Conservation (phyloP, 345 rosid species). For the Sisymbrium altissimum region DNA sequence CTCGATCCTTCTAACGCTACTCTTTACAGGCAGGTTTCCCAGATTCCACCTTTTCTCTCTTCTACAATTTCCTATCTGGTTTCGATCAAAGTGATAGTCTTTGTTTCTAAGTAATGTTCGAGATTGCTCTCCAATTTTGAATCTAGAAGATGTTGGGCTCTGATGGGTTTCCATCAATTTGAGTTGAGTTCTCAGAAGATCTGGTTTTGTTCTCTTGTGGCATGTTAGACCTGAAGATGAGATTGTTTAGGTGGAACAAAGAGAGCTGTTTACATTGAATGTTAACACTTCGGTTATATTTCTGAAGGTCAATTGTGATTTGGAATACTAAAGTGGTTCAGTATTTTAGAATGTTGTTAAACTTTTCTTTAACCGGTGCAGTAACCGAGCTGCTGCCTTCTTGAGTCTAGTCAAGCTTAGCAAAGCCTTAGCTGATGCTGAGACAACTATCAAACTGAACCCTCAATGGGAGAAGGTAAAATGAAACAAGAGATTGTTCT, state of each 20-base stretch:
- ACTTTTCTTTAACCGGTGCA: constrained; percentile 20
- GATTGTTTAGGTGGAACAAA: background rate
- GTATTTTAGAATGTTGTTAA: background rate
- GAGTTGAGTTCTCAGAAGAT: constrained; percentile 2
- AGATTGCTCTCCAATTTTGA: background rate
- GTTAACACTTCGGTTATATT: background rate
- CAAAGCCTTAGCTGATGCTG: constrained; percentile 93
- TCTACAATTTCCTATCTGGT: background rate
- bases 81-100: constrained; percentile 6
- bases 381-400: constrained; percentile 98
- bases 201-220: constrained; percentile 5
- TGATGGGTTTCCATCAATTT: background rate
- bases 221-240: background rate
- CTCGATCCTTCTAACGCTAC: constrained; percentile 88
- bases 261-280: background rate
- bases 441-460: constrained; percentile 71
- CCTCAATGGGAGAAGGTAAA: constrained; percentile 95
- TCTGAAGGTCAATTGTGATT: background rate
- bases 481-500: background rate
- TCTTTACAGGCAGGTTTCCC: constrained; percentile 63
- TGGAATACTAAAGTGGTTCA: background rate
- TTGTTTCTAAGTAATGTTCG: background rate
- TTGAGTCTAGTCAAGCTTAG: constrained; percentile 80
- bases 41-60: background rate
- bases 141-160: background rate